Percentiles rank a stretch among this genome's conserved stretches.
phyloP scores from a whole-genome alignment of 371 early-diverging fungal genomes.

The Mucor mucedo region DNA sequence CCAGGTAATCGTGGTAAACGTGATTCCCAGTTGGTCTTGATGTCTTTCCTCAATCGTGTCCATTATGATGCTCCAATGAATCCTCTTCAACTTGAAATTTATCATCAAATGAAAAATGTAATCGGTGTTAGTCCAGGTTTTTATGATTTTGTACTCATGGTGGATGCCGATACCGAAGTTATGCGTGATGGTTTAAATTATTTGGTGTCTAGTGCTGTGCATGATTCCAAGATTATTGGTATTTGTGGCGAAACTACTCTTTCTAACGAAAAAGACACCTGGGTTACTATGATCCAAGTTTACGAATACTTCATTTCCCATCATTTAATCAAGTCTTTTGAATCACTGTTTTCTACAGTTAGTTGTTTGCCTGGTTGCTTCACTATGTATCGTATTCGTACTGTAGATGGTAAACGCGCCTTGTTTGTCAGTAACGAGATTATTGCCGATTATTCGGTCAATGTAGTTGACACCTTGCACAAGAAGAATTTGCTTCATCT shows the following conservation, averaged over 20 bases:
- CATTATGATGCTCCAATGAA: conserved; percentile 92
- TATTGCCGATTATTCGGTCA: conserved; percentile 91
- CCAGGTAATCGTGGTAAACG: conserved; percentile 99
- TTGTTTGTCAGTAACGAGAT: conserved; percentile 88
- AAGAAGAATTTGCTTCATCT: conserved; percentile 83
- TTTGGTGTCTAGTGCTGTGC: conserved; percentile 82
- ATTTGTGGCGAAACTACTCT: conserved; percentile 92
- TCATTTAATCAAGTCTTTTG: conserved; percentile 97
- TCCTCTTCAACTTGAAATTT: conserved; percentile 88
- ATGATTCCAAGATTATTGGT: conserved; percentile 87
- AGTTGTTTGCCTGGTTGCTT: conserved; percentile 99
- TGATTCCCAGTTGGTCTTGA: conserved; percentile 98
- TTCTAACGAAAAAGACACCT: conserved; percentile 86
- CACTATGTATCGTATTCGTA: conserved; percentile 89
- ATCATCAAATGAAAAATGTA: conserved; percentile 87
- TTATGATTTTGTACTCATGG: conserved; percentile 90
- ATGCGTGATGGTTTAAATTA: conserved; percentile 82
- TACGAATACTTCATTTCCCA: conserved; percentile 99
- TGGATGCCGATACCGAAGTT: conserved; percentile 93
- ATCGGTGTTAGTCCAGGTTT: conserved; percentile 84
- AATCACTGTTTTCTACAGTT: conserved; percentile 96
- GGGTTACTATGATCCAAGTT: conserved; percentile 99
- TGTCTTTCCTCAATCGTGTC: conserved; percentile 97
- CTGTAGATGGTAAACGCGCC: conserved; percentile 79
- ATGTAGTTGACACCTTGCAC: conserved; percentile 95